phyloP scores from a whole-genome alignment of 768 basidiomycete species.

The Phaeotremella skinneri region DNA sequence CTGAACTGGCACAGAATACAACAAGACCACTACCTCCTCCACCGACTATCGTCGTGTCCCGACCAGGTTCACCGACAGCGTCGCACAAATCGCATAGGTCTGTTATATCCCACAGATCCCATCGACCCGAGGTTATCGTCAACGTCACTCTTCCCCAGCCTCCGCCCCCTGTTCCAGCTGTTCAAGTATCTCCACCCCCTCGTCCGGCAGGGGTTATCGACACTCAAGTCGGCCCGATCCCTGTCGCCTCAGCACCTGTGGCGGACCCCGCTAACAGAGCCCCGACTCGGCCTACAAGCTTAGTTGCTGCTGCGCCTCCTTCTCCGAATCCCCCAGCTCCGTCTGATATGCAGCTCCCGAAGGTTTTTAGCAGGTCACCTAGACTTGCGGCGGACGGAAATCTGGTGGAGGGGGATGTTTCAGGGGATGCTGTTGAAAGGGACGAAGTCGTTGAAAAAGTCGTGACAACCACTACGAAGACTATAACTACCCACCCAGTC shows the following conservation, averaged over 20 bases:
- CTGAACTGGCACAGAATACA: not conserved
- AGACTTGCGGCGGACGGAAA: too few species aligned
- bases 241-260: slow-evolving; percentile 2
- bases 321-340: slow-evolving; percentile 8
- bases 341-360: not conserved
- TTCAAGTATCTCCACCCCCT: slow-evolving; percentile 8
- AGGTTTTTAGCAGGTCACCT: too few species aligned
- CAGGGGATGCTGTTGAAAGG: not conserved
- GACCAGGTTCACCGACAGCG: slow-evolving; percentile 2
- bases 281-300: too few species aligned
- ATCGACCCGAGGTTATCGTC: slow-evolving; percentile 36
- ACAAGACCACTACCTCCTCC: slow-evolving; percentile 1
- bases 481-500: slow-evolving; percentile 8
- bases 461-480: slow-evolving; percentile 6
- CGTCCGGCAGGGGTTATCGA: slow-evolving; percentile 15
- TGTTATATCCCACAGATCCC: too few species aligned
- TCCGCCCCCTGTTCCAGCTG: slow-evolving; percentile 5
- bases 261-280: not conserved
- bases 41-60: slow-evolving; percentile 13
- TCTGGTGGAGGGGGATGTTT: not conserved
- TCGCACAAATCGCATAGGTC: slow-evolving; percentile 14
- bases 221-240: slow-evolving; percentile 5
- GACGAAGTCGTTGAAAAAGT: not conserved
- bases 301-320: slow-evolving; percentile 6
- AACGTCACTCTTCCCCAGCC: slow-evolving; percentile 32